Conservation (phyloP, 208 protist genomes). For the Jaenimonas drosophilae region DNA sequence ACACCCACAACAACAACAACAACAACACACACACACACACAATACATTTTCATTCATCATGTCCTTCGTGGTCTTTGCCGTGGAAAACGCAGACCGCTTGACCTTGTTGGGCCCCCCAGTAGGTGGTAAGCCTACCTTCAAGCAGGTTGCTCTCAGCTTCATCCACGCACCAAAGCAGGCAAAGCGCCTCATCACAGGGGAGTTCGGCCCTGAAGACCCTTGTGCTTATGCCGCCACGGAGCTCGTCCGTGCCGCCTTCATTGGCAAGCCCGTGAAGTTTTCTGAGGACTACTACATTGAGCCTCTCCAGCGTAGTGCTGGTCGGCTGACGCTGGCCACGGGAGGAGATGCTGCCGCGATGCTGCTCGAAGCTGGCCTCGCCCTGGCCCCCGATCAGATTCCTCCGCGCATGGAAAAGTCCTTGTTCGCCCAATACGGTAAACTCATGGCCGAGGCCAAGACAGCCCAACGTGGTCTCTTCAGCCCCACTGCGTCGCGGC, state of each 20-base stretch:
- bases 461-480: slow-evolving; percentile 62
- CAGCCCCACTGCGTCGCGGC: slow-evolving; percentile 30
- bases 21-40: too few relatives aligned
- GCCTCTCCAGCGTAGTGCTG: slow-evolving; percentile 55
- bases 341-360: slow-evolving; percentile 41
- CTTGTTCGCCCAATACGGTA: slow-evolving; percentile 46
- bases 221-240: slow-evolving; percentile 81
- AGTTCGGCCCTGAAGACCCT: slow-evolving; percentile 73
- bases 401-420: slow-evolving; percentile 55
- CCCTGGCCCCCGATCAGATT: slow-evolving; percentile 42
- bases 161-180: slow-evolving; percentile 75
- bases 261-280: slow-evolving; percentile 83
- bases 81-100: slow-evolving; percentile 82
- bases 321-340: slow-evolving; percentile 33
- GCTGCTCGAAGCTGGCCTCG: slow-evolving; percentile 68
- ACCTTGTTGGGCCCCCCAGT: slow-evolving; percentile 54
- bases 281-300: slow-evolving; percentile 85
- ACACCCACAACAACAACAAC: too few relatives aligned
- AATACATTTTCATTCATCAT: too few relatives aligned
- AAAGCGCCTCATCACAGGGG: slow-evolving; percentile 30
- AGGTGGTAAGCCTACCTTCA: slow-evolving; percentile 49
- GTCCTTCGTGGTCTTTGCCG: slow-evolving; percentile 73
- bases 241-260: slow-evolving; percentile 71
- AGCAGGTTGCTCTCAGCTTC: slow-evolving; percentile 75
- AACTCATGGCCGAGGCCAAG: slow-evolving; percentile 35